Percentiles rank a stretch among this genome's conserved stretches.
Conservation (phyloP, 768 basidiomycete genomes). For the Mycena sanguinolenta region DNA sequence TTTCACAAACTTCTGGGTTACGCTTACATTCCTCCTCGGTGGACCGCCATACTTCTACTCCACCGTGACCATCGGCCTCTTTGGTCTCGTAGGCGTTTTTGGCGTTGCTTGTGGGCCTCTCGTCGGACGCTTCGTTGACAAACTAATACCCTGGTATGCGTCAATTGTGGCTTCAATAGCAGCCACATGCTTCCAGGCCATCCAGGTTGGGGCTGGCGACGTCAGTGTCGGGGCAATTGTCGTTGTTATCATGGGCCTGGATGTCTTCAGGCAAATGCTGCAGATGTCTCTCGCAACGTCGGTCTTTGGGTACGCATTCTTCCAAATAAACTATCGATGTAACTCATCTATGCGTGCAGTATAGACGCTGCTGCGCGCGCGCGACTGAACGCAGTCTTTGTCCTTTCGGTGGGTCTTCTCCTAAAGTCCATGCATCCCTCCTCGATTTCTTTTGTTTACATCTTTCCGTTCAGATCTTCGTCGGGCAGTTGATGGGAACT, state of each 20-base stretch:
- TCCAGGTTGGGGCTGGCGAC: constrained; percentile 80
- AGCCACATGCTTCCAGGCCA: constrained; percentile 65
- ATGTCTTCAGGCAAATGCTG: constrained; percentile 79
- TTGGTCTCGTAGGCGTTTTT: constrained; percentile 80
- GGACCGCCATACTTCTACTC: constrained; percentile 69
- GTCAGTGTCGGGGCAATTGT: constrained; percentile 79
- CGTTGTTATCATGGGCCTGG: constrained; percentile 78
- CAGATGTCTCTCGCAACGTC: constrained; percentile 76
- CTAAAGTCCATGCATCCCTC: not conserved
- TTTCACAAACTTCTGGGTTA: constrained; percentile 62
- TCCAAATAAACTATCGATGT: not conserved
- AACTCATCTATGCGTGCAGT: constrained; percentile 40
- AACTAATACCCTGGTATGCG: constrained; percentile 83
- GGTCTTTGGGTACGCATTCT: constrained; percentile 61
- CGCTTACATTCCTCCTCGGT: constrained; percentile 72
- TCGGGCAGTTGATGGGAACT: constrained; percentile 89
- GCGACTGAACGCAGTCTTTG: constrained; percentile 81
- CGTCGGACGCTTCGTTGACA: constrained; percentile 77
- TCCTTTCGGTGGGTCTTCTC: constrained; percentile 42
- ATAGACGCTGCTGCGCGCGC: constrained; percentile 67
- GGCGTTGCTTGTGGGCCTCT: constrained; percentile 80
- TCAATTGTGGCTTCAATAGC: constrained; percentile 67
- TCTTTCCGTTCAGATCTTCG: constrained; percentile 70
- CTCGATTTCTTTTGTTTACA: no score
- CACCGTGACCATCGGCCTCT: constrained; percentile 72